Base-by-base conservation (phyloP, 2,329 filamentous ascomycete genomes). In the Coniochaeta sp. region DNA sequence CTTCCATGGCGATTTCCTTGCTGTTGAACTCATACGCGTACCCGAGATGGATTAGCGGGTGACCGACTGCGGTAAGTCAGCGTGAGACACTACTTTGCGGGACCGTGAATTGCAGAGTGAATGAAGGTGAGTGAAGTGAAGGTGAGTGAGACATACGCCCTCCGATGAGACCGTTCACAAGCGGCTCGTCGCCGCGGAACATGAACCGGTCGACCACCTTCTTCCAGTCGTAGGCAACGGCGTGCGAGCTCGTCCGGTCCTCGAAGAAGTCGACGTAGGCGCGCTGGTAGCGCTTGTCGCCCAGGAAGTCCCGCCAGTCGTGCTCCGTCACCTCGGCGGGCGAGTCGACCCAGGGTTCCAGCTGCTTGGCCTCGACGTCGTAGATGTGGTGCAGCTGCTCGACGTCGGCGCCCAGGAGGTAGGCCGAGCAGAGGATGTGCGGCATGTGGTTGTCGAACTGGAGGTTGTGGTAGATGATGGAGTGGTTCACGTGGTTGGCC, bases 201-300 rank as follows among this genome's bases (percentile, higher is more conserved):
- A 99, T 74, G 70, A 89, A 98, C 62, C 93, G 84, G 3, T 85
- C 77, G 9, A 96, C 78, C 2, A 96, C 84, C 58, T 81, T 79
- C 69, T 89, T 90, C 91, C 95, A 97, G 70, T 96, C 84, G 71
- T 97, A 98, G 38, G 85, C 80, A 67, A 87, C 84, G 19, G 78
- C 77, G 30, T 78, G 76, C 72, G 84, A 76, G 3, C 90, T 92
- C 32, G 98, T 79, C 68, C 91, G 86, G 71, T 99, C 95, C 72
- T 99, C 95, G 70, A 96, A 98, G 71, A 95, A 98, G 72, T 99
- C 93, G 60, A 99, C 80, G 70, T 88, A 99, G 0, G 92, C 93
- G 62, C 93, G 84, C 74, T 99, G 91, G 70, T 96, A 97, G 63
- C 79, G 85, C 67, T 82, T 82, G 71, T 91, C 85, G 24, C 93